phyloP scores from a whole-genome alignment of 1,284 basidiomycete genomes.

The Neolentinus lepideus region DNA sequence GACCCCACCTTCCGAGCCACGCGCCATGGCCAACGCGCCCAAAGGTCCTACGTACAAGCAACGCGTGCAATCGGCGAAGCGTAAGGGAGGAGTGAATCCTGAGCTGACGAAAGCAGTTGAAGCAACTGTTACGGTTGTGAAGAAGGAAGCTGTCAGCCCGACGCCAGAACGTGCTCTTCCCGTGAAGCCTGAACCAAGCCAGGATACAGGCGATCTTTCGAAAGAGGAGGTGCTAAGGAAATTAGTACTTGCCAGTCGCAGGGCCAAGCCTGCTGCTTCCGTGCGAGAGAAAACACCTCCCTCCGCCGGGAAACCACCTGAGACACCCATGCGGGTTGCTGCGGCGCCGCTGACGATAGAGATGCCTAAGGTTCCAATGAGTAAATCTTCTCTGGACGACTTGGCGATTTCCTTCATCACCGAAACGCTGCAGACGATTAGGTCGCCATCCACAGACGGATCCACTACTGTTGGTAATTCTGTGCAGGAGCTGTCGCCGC shows the following conservation, averaged over 20 bases:
- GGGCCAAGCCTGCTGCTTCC: background rate
- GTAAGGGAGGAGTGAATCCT: background rate
- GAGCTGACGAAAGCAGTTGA: background rate
- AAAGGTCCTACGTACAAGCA: background rate
- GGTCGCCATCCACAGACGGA: background rate
- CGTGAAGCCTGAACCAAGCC: no score
- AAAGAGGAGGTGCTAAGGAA: background rate
- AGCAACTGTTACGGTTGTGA: background rate
- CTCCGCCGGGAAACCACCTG: no score
- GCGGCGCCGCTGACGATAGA: no score
- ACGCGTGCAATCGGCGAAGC: background rate
- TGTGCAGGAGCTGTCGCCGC: background rate
- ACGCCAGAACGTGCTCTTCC: background rate
- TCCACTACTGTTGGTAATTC: background rate
- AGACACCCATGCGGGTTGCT: no score
- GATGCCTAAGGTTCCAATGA: background rate
- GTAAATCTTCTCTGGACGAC: constrained; percentile 6
- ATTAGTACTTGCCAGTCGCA: background rate
- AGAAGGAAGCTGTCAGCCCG: background rate
- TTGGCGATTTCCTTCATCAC: constrained; percentile 12
- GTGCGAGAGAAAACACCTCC: no score
- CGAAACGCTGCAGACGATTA: constrained; percentile 16
- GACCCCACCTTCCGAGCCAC: background rate
- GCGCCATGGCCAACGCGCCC: background rate
- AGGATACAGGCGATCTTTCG: background rate